Evolutionary conservation across 148 eudicot genomes (phyloP).

Genomic region (Rheum nobile): DNA sequence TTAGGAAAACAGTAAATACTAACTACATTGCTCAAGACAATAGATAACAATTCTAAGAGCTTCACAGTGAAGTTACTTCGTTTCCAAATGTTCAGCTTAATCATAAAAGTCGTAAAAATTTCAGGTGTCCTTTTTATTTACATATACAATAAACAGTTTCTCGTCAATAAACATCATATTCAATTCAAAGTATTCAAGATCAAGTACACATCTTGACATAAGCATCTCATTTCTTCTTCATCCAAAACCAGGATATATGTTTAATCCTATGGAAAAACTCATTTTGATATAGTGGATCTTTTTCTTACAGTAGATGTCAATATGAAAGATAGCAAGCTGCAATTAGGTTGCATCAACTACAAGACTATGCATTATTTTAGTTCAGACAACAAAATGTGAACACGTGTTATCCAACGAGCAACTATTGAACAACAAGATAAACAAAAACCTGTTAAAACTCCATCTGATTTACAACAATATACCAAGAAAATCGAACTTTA

Average conservation of each 20-base stretch:
- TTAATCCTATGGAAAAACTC: background rate
- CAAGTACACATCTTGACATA: background rate
- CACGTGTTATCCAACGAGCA: background rate
- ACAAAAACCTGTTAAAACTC: no score
- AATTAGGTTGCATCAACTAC: background rate
- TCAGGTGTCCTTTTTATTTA: no score
- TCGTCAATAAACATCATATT: background rate
- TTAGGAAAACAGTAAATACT: background rate
- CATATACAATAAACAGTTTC: background rate
- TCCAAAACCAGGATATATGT: background rate
- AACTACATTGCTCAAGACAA: no score
- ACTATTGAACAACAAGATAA: no score
- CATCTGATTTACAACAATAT: background rate
- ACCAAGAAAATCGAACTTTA: slow-evolving; percentile 3
- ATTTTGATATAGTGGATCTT: background rate
- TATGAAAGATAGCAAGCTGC: background rate
- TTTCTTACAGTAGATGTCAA: background rate
- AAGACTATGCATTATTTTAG: background rate
- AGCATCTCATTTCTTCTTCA: background rate
- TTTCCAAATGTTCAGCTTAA: no score
- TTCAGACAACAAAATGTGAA: background rate
- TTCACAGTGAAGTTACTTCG: no score
- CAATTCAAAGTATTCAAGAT: background rate
- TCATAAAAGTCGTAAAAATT: no score
- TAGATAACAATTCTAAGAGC: no score